Evolutionary conservation across 345 rosid species (phyloP), one percentile per base, ranked within the genome.

Genomic region (Brassica carinata): DNA sequence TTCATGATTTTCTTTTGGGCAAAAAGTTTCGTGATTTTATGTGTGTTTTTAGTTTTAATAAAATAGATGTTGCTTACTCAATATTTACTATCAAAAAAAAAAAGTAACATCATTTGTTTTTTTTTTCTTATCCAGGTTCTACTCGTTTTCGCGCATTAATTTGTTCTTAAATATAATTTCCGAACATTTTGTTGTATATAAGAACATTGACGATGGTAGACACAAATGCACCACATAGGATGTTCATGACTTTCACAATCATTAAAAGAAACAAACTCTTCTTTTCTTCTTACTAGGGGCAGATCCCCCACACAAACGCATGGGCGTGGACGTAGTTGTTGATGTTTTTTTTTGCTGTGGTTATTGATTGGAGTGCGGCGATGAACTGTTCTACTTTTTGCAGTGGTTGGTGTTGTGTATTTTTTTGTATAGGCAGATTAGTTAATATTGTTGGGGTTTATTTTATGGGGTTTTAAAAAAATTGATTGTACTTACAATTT

Each of bases 151-250:
- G 45, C 48, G 30, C 31, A n/a, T 65, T 23, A 26, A 17, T 77
- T 30, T 30, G 11, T 11, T 48, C 15, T 70, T 33, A n/a, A 27
- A 69, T 61, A 9, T 43, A 23, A 5, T 0, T 66, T 67, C 31
- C 5, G 0, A 23, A 19, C 69, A 19, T 30, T 27, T 66, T 79
- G 69, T 73, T 79, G 74, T 59, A 18, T 79, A 27, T 51, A 63
- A 55, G 67, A 69, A 63, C 79, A 64, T 62, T 61, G 71, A 17
- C 38, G 40, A 27, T 63, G 62, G 67, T 63, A 74, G 31, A 69
- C 27, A 26, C 43, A 79, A 68, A 68, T 13, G 27, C 34, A 68
- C 34, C 79, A 80, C 78, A 75, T 61, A 66, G 64, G 45, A 80
- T 74, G 71, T 69, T 80, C 67, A 74, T 61, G 64, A 68, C 23